Conservation (phyloP, 805 yeast species). For the Barnettozyma vustinii region DNA sequence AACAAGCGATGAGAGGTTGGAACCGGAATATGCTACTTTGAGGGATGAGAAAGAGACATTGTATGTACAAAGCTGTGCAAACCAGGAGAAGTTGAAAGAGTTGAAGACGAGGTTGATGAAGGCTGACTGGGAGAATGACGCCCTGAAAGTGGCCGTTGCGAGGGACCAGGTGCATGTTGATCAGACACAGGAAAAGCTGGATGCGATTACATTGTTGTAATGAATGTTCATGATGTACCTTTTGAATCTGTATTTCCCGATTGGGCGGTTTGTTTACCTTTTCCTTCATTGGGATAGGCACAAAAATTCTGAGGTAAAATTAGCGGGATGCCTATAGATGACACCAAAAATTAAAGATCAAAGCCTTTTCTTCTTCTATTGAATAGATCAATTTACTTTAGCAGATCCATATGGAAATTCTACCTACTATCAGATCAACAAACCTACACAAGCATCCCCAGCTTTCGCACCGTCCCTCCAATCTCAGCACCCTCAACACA, state of each 20-base stretch:
- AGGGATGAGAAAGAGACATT: constrained; percentile 13
- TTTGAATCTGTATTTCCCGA: background rate
- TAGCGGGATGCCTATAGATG: background rate
- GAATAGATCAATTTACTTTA: background rate
- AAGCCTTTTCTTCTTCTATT: background rate
- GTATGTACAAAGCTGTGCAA: constrained; percentile 17
- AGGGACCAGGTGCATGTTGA: constrained; percentile 30
- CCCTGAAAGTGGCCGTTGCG: constrained; percentile 24
- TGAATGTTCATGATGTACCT: background rate
- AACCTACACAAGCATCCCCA: background rate
- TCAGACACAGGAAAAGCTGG: constrained; percentile 31
- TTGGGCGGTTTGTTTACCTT: background rate
- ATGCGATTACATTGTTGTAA: constrained; percentile 21
- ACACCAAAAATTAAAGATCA: background rate
- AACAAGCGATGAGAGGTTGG: background rate
- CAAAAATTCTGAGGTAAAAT: background rate
- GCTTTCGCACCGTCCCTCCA: background rate
- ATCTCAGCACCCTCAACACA: constrained; percentile 32
- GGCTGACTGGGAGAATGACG: constrained; percentile 25
- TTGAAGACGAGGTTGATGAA: constrained; percentile 18
- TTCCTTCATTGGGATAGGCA: background rate
- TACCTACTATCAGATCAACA: background rate
- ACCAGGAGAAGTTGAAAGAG: constrained; percentile 23
- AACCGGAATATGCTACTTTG: constrained; percentile 4
- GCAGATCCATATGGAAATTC: background rate